Base-by-base conservation (phyloP, 2,329 filamentous ascomycete genomes). In the Exophiala phaeomuriformis region DNA sequence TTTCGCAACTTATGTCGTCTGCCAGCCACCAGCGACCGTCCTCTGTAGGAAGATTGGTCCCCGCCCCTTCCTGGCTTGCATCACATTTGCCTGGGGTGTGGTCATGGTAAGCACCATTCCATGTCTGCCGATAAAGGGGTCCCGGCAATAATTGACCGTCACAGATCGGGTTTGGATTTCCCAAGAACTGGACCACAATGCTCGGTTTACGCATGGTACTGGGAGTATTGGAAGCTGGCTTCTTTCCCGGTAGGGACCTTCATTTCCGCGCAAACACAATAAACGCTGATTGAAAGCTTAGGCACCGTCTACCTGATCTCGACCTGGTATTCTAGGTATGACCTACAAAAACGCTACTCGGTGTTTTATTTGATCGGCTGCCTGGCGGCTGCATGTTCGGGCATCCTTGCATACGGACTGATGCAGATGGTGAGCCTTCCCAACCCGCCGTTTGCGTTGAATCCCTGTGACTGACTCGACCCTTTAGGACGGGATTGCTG, bases 1-100 rank as follows among this genome's bases (percentile, higher is more conserved):
- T 72, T 89, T 88, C 73, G 74, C 85, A 58, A 78, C 83, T 0
- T 89, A 89, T 66, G 77, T 84, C 53, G 47, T 86, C 47, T 85
- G 87, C 58, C 85, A 89, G 64, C 81, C 84, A 0, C 83, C 83
- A 0, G 84, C 84, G 2, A 88, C 84, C 0, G 70, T 88, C 36
- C 67, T 87, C 30, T 76, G 84, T 49, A 81, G 85, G 35, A 81
- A 80, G 62, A 64, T 89, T 49, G 85, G 86, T 0, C 66, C 67
- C 4, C 61, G 63, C 2, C 49, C 57, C 12, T 68, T 68, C 47
- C 51, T 69, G 10, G 52, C 65, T 0, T 47, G 49, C 4, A 67
- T 67, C 10, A 61, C 59, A 70, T 53, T 70, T 4, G 48, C 64
- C 5, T 74, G 71, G 71, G 73, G 73, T 5, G 64, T 67, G 12